A percentile compares a stretch with the other conserved stretches of the same genome.
Evolutionary conservation across 2,329 filamentous ascomycete genomes (phyloP).

Genomic region (Sporothrix pseudoabietina): DNA sequence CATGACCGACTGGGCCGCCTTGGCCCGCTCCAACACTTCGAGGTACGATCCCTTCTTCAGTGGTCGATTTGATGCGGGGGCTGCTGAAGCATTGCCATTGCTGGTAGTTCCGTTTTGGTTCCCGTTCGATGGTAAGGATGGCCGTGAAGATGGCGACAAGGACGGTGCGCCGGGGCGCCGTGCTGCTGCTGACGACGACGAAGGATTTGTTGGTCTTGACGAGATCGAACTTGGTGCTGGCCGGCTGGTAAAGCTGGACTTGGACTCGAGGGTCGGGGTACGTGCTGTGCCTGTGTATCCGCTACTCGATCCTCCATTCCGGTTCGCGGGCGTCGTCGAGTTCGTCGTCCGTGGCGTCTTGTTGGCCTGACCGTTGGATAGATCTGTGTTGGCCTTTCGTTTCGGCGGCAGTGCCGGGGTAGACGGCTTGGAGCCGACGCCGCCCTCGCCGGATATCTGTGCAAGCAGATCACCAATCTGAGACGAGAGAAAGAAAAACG

Average conservation of each 20-base stretch:
- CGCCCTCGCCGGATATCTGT: slow-evolving; percentile 61
- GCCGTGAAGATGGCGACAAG: background rate
- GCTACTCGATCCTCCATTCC: background rate
- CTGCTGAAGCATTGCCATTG: background rate
- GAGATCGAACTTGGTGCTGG: background rate
- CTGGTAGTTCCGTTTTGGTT: background rate
- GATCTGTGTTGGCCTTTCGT: slow-evolving; percentile 60
- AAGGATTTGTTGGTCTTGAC: background rate
- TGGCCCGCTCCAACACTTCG: slow-evolving; percentile 72
- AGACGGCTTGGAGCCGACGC: slow-evolving; percentile 47
- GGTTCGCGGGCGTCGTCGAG: slow-evolving; percentile 31
- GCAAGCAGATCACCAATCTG: slow-evolving; percentile 62
- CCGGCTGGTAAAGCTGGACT: background rate
- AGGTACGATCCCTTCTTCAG: slow-evolving; percentile 75
- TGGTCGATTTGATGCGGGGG: slow-evolving; percentile 43
- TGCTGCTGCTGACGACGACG: slow-evolving; percentile 25
- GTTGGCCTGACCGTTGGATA: slow-evolving; percentile 40
- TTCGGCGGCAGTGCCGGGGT: slow-evolving; percentile 48
- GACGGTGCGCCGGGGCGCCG: background rate
- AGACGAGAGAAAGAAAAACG: background rate
- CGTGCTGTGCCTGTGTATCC: slow-evolving; percentile 24
- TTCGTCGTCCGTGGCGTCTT: slow-evolving; percentile 48
- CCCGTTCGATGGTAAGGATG: slow-evolving; percentile 28
- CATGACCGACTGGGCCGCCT: slow-evolving; percentile 63
- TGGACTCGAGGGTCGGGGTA: slow-evolving; percentile 18